A percentile compares a stretch with the other conserved stretches of the same genome.
Evolutionary conservation across 2,329 filamentous ascomycete species (phyloP).

Genomic region (Beauveria brongniartii): DNA sequence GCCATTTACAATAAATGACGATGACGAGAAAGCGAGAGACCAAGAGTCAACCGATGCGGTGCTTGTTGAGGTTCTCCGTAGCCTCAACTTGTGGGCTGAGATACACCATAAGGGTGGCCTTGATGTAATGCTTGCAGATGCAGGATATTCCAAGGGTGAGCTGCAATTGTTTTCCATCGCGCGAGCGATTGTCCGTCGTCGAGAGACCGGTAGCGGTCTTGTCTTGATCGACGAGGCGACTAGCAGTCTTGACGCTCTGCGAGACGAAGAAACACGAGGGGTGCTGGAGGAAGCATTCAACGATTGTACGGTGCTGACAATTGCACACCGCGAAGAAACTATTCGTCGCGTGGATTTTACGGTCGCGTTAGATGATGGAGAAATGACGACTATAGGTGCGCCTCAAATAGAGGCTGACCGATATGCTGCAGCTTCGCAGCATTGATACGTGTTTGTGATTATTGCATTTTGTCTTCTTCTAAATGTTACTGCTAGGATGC

Average conservation of each 20-base stretch:
- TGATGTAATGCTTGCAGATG: not conserved
- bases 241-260: not conserved
- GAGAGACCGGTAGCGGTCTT: not conserved
- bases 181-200: not conserved
- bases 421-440: not conserved
- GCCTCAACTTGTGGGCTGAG: not conserved
- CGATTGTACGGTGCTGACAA: not conserved
- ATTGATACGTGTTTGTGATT: not conserved
- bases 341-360: not conserved
- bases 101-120: not conserved
- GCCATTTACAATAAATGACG: not conserved
- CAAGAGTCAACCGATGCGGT: not conserved
- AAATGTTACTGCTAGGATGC: too few relatives aligned
- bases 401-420: not conserved
- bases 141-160: not conserved
- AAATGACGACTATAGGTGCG: not conserved
- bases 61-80: not conserved
- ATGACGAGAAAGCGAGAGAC: not conserved
- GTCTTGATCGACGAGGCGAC: conserved; percentile 4
- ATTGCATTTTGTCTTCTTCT: not conserved
- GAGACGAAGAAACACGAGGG: not conserved
- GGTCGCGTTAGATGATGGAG: not conserved
- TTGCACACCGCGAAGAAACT: not conserved
- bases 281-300: not conserved
- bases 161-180: not conserved